Conservation (phyloP, 1,139 yeast species). For the Magnusiomyces tetraspermus region DNA sequence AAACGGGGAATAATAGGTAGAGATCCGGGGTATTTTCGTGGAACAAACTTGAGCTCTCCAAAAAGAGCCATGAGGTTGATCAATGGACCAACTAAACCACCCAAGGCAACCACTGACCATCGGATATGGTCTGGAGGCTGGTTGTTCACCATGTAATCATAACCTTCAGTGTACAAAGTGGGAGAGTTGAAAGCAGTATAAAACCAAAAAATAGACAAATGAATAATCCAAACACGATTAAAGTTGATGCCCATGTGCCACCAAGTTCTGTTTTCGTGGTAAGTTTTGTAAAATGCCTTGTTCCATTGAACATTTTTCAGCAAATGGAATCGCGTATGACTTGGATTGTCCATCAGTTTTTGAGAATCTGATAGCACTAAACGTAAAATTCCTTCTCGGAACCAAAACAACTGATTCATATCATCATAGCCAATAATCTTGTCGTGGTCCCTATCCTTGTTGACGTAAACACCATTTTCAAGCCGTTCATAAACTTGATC, state of each 20-base stretch:
- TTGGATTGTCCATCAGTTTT: constrained; percentile 39
- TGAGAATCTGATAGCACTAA: constrained; percentile 36
- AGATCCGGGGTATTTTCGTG: constrained; percentile 62
- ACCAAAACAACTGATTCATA: constrained; percentile 79
- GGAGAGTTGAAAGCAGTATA: constrained; percentile 74
- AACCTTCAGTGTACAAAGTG: constrained; percentile 57
- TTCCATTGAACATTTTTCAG: constrained; percentile 54
- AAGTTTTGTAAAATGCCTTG: constrained; percentile 59
- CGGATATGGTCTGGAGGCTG: constrained; percentile 57
- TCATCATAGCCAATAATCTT: constrained; percentile 78
- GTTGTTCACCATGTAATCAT: constrained; percentile 47
- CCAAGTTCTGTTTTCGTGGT: constrained; percentile 68
- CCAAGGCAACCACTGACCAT: constrained; percentile 56
- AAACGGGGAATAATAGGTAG: constrained; percentile 41
- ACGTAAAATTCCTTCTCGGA: constrained; percentile 48
- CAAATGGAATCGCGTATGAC: constrained; percentile 38
- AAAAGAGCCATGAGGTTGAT: constrained; percentile 55
- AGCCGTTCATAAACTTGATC: constrained; percentile 40
- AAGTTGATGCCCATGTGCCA: constrained; percentile 66
- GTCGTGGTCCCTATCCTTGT: constrained; percentile 57
- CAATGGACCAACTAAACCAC: constrained; percentile 60
- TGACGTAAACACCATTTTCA: constrained; percentile 38
- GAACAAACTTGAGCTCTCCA: constrained; percentile 57
- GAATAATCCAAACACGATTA: constrained; percentile 77
- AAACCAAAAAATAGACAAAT: constrained; percentile 70